phyloP scores from a whole-genome alignment of 2,329 filamentous ascomycete genomes.

The Botrytis deweyae region DNA sequence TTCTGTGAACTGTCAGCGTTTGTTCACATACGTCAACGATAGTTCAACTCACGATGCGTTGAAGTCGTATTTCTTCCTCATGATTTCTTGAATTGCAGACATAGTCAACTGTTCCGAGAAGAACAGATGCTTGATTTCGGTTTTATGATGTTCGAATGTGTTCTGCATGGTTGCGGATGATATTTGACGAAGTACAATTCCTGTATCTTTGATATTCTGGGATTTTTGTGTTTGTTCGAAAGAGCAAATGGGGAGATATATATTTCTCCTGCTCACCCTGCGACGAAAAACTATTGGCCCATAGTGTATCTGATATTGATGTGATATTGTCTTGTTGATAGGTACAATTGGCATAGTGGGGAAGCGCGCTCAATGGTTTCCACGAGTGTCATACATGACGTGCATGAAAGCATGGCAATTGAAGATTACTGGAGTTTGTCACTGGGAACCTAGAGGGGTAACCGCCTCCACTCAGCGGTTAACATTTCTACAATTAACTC shows the following conservation, averaged over 20 bases:
- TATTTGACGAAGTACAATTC: background rate
- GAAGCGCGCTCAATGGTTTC: constrained; percentile 19
- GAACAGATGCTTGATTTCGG: constrained; percentile 18
- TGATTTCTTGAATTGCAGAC: constrained; percentile 20
- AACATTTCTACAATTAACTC: background rate
- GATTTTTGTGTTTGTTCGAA: background rate
- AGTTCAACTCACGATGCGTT: constrained; percentile 12
- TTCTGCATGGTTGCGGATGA: constrained; percentile 16
- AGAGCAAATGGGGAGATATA: constrained; percentile 15
- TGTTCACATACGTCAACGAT: background rate
- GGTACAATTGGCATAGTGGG: constrained; percentile 16
- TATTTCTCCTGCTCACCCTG: background rate
- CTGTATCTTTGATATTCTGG: background rate
- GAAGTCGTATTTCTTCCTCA: constrained; percentile 19
- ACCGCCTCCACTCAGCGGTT: constrained; percentile 16
- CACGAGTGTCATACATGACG: constrained; percentile 20
- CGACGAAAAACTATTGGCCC: background rate
- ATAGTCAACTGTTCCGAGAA: constrained; percentile 14
- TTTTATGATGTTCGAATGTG: constrained; percentile 17
- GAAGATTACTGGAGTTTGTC: constrained; percentile 15
- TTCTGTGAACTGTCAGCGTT: constrained; percentile 2
- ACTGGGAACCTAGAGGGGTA: constrained; percentile 10
- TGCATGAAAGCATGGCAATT: constrained; percentile 20
- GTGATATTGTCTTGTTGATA: constrained; percentile 19
- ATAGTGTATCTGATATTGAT: constrained; percentile 8